Percentiles rank a stretch among this genome's conserved stretches.
Conservation (phyloP, 805 yeast species). For the Huiozyma naganishii region DNA sequence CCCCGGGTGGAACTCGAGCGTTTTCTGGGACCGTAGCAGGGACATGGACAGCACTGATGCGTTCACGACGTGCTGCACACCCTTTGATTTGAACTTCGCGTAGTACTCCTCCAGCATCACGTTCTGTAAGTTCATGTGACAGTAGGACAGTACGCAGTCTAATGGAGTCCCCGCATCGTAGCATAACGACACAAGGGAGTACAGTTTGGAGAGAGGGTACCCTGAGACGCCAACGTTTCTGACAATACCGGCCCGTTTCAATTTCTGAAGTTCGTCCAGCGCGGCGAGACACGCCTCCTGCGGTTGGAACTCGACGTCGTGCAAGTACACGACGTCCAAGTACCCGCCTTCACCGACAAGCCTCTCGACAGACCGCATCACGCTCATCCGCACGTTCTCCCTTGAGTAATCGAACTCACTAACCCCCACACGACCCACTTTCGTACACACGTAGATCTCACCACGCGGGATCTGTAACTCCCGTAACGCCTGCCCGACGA, state of each 20-base stretch:
- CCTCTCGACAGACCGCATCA: slow-evolving; percentile 55
- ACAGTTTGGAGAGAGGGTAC: slow-evolving; percentile 66
- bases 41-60: slow-evolving; percentile 90
- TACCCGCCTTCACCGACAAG: slow-evolving; percentile 22
- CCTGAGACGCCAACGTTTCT: slow-evolving; percentile 72
- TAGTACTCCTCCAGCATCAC: slow-evolving; percentile 37
- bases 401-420: slow-evolving; percentile 69
- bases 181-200: slow-evolving; percentile 35
- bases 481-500: slow-evolving; percentile 59
- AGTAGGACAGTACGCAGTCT: slow-evolving; percentile 70
- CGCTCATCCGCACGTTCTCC: slow-evolving; percentile 47
- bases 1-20: slow-evolving; percentile 78
- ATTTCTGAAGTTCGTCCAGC: slow-evolving; percentile 41
- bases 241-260: slow-evolving; percentile 56
- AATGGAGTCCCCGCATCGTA: slow-evolving; percentile 40
- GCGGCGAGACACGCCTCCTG: slow-evolving; percentile 50
- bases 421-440: slow-evolving; percentile 66
- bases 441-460: slow-evolving; percentile 62
- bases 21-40: slow-evolving; percentile 52
- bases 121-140: slow-evolving; percentile 77
- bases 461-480: slow-evolving; percentile 38
- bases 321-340: slow-evolving; percentile 74
- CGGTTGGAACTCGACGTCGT: slow-evolving; percentile 76
- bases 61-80: slow-evolving; percentile 51
- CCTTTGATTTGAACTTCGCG: slow-evolving; percentile 38